Conservation (phyloP, 2,329 filamentous ascomycete genomes). For the Aquanectria penicillioides region DNA sequence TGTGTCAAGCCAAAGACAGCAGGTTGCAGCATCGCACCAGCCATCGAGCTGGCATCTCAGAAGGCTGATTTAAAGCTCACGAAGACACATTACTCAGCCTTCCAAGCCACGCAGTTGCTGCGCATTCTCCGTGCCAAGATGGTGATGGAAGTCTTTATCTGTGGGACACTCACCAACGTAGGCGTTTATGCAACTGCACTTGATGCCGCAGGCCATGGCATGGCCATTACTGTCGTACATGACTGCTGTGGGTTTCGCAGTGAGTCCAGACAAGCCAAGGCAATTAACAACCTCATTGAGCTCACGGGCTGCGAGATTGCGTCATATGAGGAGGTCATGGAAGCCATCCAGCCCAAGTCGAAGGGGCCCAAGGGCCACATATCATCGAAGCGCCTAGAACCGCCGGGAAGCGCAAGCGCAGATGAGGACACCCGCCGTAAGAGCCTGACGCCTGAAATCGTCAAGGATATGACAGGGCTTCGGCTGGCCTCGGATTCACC, state of each 20-base stretch:
- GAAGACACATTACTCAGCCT: conserved; percentile 90
- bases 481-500: conserved; percentile 42
- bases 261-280: conserved; percentile 73
- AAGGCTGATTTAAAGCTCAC: conserved; percentile 62
- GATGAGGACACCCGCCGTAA: conserved; percentile 25
- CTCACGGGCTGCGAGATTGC: conserved; percentile 78
- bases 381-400: conserved; percentile 23
- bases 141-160: conserved; percentile 89
- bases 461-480: conserved; percentile 46
- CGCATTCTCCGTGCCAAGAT: conserved; percentile 84
- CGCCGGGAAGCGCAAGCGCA: conserved; percentile 12
- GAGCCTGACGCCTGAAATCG: conserved; percentile 43
- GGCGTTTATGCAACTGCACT: conserved; percentile 92
- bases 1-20: conserved; percentile 57
- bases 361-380: conserved; percentile 20
- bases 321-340: conserved; percentile 67
- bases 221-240: conserved; percentile 85
- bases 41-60: conserved; percentile 55
- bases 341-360: conserved; percentile 32
- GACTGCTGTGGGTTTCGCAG: conserved; percentile 88
- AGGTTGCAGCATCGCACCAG: conserved; percentile 57
- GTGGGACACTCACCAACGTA: conserved; percentile 86
- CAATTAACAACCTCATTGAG: conserved; percentile 76
- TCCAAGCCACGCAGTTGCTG: conserved; percentile 78
- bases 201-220: conserved; percentile 88